Evolutionary conservation across 139 green algal species (phyloP), one percentile per base, ranked within the genome.

Genomic region (Tetratostichococcus sp.): DNA sequence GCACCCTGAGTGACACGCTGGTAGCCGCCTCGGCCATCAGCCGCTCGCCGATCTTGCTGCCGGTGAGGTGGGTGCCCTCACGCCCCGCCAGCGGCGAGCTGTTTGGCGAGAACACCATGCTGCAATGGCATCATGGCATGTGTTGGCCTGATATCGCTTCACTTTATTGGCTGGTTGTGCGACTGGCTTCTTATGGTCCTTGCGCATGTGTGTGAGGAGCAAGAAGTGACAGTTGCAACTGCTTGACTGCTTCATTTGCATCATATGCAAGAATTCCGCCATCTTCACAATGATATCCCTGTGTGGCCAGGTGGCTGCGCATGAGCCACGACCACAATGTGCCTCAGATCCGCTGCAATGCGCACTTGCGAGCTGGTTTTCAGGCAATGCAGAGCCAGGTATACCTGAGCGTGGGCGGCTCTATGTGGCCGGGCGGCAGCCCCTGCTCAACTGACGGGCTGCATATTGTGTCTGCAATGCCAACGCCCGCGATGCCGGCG

Each of bases 61-160:
- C 89, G 0, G 92, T 97, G 28, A 97, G 84, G n/a, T 89, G 84
- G 39, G 75, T 87, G 73, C 90, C 89, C 43, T 87, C 78, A 11
- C 79, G 74, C 1, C 92, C 92, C 11, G 85, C 90, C 35, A 97
- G 72, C 0, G 92, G 90, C 0, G 88, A 96, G 75, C 94, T 90
- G 75, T 97, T 97, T 69, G 93, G 84, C 14, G 77, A 80, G 67
- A 97, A 96, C 35, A 94, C 84, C 92, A 97, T 97, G 74, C 82
- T 88, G 81, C 77, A 67, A 11, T 30, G 43, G 33, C 0, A 59
- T 39, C 1, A 74, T 21, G 59, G 8, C 65, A n/a, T n/a, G n/a
- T n/a, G n/a, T n/a, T n/a, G n/a, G n/a, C n/a, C n/a, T n/a, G n/a
- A n/a, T n/a, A n/a, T n/a, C n/a, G n/a, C n/a, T n/a, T n/a, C n/a